These are phyloP conservation scores for Escallonia herrerae DNA, from an alignment of 129 eudicot species.

Conservation along the genomic window DNA sequence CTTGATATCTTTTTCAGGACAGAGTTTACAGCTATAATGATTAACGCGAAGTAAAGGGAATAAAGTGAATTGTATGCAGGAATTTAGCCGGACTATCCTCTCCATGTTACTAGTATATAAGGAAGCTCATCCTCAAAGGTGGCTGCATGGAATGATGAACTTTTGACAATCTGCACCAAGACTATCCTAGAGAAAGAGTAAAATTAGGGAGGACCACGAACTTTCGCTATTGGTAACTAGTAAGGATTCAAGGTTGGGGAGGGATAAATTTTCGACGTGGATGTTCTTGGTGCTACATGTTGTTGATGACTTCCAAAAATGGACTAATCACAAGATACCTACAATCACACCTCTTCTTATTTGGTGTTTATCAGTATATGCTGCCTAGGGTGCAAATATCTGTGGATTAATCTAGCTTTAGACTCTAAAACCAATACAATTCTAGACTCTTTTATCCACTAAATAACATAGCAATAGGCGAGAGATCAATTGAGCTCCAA, in stretches of 20 bases:
- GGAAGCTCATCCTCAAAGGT: not conserved
- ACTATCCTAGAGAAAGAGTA: not conserved
- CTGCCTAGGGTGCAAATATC: slow-evolving; percentile 2
- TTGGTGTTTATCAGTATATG: not conserved
- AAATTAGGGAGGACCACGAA: not conserved
- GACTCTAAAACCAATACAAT: not conserved
- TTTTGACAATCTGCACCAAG: not conserved
- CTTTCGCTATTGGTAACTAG: no score
- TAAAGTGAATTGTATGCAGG: not conserved
- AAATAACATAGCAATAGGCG: slow-evolving; percentile 29
- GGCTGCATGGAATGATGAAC: not conserved
- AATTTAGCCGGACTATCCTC: slow-evolving; percentile 5
- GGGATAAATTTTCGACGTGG: no score
- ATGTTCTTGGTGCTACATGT: no score
- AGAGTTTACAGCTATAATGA: no score
- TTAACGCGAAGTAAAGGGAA: no score
- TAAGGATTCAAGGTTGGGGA: no score
- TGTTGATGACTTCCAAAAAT: not conserved
- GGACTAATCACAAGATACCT: not conserved
- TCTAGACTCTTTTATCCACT: slow-evolving; percentile 14
- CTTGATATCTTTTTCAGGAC: no score
- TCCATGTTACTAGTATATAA: not conserved
- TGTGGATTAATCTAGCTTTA: not conserved
- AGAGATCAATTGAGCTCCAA: slow-evolving; percentile 46
- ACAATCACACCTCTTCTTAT: slow-evolving; percentile 6